phyloP scores from a whole-genome alignment of 2,329 filamentous ascomycete species.

The Westerdykella aurantiaca region DNA sequence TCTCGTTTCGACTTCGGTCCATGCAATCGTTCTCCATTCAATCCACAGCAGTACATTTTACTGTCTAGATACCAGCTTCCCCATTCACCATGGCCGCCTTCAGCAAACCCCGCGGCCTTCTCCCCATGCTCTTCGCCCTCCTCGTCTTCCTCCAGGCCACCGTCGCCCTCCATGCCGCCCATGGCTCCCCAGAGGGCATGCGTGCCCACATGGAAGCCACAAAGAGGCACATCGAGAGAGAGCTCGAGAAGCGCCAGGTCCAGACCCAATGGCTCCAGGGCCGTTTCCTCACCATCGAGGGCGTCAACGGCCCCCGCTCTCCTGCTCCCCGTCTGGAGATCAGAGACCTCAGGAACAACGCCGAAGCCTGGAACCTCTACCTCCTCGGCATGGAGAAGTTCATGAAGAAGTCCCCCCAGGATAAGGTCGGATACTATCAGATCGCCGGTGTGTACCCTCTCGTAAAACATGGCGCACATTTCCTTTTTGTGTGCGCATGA shows the following conservation, averaged over 20 bases:
- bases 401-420: conserved; percentile 59
- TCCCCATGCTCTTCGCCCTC: conserved; percentile 30
- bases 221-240: conserved; percentile 1
- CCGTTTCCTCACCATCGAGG: conserved; percentile 21
- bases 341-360: conserved; percentile 55
- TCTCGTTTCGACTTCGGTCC: conserved; percentile 7
- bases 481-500: not conserved
- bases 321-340: conserved; percentile 57
- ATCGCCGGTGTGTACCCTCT: conserved; percentile 55
- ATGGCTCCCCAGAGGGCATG: conserved; percentile 16
- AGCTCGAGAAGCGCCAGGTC: conserved; percentile 16
- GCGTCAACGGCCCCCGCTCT: conserved; percentile 22
- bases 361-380: conserved; percentile 69
- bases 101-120: conserved; percentile 31
- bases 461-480: no score
- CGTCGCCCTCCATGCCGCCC: conserved; percentile 22
- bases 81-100: conserved; percentile 25
- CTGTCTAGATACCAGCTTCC: not conserved
- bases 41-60: conserved; percentile 7
- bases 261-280: not conserved
- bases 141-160: conserved; percentile 30
- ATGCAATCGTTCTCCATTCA: conserved; percentile 1
- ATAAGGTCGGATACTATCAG: conserved; percentile 69
- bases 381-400: conserved; percentile 68
- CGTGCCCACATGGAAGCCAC: conserved; percentile 23